Percentiles rank a stretch among this genome's conserved stretches.
phyloP scores from a whole-genome alignment of 192 early-diverging fungal species.

The Chytriomyces confervae region DNA sequence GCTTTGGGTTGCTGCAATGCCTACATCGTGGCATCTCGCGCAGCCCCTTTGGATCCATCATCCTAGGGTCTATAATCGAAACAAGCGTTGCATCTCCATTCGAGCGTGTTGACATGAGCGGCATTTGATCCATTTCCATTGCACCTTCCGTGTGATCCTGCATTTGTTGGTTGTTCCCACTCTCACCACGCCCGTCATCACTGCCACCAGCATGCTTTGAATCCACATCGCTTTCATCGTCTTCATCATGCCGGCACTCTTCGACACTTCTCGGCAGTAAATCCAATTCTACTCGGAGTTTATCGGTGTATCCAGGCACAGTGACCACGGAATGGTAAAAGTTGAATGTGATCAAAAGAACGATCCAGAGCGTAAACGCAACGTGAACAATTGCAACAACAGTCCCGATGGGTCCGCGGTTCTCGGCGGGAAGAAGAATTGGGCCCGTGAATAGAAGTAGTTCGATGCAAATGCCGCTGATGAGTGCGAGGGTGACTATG shows the following conservation, averaged over 20 bases:
- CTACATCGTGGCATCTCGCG: conserved; percentile 18
- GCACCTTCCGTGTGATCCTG: conserved; percentile 4
- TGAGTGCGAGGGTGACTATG: conserved; percentile 3
- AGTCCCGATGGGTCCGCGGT: neutral
- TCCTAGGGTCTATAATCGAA: neutral
- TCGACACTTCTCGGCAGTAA: neutral
- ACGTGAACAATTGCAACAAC: conserved; percentile 19
- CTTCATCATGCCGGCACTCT: neutral
- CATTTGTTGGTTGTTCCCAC: neutral
- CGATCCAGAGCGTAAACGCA: conserved; percentile 38
- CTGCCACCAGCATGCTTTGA: neutral
- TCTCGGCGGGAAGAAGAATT: neutral
- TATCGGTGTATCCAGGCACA: conserved; percentile 39
- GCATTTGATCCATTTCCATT: neutral
- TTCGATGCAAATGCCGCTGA: conserved; percentile 12
- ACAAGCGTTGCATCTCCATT: neutral
- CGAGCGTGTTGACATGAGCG: neutral
- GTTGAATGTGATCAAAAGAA: conserved; percentile 46
- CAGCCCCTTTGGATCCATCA: conserved; percentile 10
- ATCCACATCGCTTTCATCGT: conserved; percentile 16
- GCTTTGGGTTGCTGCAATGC: conserved; percentile 37
- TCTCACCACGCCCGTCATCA: neutral
- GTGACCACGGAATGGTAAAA: conserved; percentile 44
- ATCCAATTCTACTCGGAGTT: neutral
- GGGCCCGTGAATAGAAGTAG: conserved; percentile 6